Base-by-base conservation (phyloP, 2,329 filamentous ascomycete species). In the Verticillium longisporum region DNA sequence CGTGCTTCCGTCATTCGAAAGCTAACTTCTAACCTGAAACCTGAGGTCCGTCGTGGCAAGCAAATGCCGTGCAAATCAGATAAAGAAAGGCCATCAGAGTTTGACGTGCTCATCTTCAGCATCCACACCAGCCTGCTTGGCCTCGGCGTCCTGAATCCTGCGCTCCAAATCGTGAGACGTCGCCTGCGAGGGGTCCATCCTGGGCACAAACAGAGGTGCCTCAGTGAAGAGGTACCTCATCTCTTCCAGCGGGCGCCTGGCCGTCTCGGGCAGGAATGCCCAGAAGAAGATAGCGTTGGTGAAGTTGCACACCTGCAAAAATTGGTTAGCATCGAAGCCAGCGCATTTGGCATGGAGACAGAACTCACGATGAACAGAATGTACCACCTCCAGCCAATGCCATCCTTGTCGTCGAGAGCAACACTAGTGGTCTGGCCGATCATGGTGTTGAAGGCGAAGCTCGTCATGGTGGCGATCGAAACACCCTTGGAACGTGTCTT, bases 391-490 rank as follows among this genome's bases (percentile, higher is more conserved):
- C 56, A 61, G 14, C 58, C 56, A 7, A 59, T 55, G 7, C 55
- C 54, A 18, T 60, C 38, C n/a, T 7, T 21, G 45, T 50, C n/a
- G 11, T 50, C 45, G 56, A 59, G 62, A 14, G 56, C 61, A 4
- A 57, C 53, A 1, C 56, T 54, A 2, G 58, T 63, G 6, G 60
- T 56, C 56, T 61, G 61, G 4, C 61, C 60, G 60, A 90, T 90
- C 83, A 90, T 85, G 33, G 88, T 90, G 74, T 90, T 90, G 77
- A 90, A 91, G 1, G 88, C 88, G 71, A 89, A 92, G 10, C 81
- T 86, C 0, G 78, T 80, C 88, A 91, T 91, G 3, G 86, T 89
- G 0, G 88, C 88, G 64, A 92, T 85, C 1, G 86, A 87, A 1
- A 92, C 88, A 66, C 88, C 89, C 76, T 91, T 91, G 56, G 85